phyloP scores from a whole-genome alignment of 225 moss, liverwort and hornwort species.

The Thuidium tamariscinum region DNA sequence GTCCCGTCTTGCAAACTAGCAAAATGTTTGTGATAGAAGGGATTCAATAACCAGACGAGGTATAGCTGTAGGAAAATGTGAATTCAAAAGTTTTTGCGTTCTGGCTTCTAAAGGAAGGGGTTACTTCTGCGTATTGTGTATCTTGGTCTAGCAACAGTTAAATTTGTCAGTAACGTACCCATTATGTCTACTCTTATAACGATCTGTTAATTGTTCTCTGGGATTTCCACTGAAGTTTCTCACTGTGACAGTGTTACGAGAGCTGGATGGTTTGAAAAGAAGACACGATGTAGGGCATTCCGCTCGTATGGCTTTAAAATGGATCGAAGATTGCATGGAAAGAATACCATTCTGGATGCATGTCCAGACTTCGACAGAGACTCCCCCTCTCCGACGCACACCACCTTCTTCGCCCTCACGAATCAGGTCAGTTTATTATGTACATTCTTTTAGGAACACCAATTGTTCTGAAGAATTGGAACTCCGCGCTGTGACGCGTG shows the following conservation, averaged over 20 bases:
- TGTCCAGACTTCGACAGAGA: slow-evolving; percentile 57
- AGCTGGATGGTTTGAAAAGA: slow-evolving; percentile 59
- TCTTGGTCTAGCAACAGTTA: neutral
- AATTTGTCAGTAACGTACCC: neutral
- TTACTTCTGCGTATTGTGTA: neutral
- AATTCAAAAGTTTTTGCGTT: neutral
- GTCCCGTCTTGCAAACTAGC: neutral
- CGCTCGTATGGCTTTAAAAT: slow-evolving; percentile 50
- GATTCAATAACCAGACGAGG: neutral
- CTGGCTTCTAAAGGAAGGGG: neutral
- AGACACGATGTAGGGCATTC: slow-evolving; percentile 12
- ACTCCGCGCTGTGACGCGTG: neutral
- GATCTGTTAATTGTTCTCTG: neutral
- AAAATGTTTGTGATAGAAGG: neutral
- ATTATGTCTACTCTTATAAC: neutral
- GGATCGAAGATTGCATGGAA: slow-evolving; percentile 71
- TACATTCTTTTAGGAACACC: neutral
- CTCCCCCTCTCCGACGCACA: slow-evolving; percentile 18
- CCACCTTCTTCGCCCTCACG: slow-evolving; percentile 31
- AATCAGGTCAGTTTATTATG: neutral
- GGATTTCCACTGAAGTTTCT: neutral
- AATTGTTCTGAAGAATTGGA: neutral
- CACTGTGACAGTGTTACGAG: slow-evolving; percentile 17
- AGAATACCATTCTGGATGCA: slow-evolving; percentile 67
- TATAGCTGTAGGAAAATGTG: neutral